phyloP scores from a whole-genome alignment of 345 rosid species.

The Dovyalis caffra region DNA sequence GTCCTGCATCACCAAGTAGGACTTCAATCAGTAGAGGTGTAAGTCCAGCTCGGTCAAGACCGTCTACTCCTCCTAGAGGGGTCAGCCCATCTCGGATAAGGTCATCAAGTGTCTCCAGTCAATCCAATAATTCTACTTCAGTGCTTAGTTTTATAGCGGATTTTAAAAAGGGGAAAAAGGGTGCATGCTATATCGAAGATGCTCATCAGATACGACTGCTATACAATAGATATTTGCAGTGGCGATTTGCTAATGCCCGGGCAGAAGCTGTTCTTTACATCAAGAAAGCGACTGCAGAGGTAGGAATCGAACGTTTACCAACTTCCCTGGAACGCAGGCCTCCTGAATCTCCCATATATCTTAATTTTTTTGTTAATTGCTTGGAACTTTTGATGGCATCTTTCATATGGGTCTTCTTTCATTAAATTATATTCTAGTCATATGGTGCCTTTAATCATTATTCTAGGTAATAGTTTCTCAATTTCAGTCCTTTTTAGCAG shows the following conservation, averaged over 20 bases:
- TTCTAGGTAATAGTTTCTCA: not conserved
- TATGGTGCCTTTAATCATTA: not conserved
- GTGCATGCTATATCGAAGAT: constrained; percentile 68
- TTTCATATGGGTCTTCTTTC: not conserved
- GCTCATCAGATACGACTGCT: constrained; percentile 86
- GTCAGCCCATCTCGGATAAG: constrained; percentile 79
- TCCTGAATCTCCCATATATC: constrained; percentile 1
- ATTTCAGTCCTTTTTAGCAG: not conserved
- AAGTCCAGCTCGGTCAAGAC: constrained; percentile 60
- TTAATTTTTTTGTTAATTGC: not conserved
- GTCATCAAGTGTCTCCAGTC: constrained; percentile 48
- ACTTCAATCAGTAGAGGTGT: constrained; percentile 45
- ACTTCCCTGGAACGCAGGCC: not conserved
- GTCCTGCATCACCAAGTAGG: constrained; percentile 74
- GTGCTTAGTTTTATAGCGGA: constrained; percentile 90
- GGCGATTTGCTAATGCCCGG: constrained; percentile 84
- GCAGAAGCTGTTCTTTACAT: constrained; percentile 64
- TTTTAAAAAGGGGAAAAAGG: constrained; percentile 72
- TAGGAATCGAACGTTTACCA: constrained; percentile 23
- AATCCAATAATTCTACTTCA: constrained; percentile 57
- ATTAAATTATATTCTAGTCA: not conserved
- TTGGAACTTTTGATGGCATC: constrained; percentile 1
- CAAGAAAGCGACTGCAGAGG: constrained; percentile 81
- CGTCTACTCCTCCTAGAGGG: constrained; percentile 73
- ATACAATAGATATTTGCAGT: constrained; percentile 79